Conservation (phyloP, 2,329 filamentous ascomycete species). For the Hymenoscyphus fraxineus region DNA sequence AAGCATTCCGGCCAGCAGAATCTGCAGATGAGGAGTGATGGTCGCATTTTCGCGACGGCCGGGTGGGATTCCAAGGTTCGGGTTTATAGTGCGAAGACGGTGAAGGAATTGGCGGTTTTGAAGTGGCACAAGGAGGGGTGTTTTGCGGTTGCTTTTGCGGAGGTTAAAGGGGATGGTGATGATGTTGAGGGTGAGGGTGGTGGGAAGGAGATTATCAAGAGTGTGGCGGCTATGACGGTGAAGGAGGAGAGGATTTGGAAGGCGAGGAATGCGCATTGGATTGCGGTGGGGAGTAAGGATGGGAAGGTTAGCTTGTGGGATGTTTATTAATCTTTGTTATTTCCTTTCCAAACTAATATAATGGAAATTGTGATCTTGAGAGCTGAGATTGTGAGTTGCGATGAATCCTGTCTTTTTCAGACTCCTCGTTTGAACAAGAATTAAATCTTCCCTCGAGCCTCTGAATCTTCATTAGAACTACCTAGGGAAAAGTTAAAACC, state of each 20-base stretch:
- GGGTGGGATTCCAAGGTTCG: slow-evolving; percentile 85
- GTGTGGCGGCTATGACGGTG: slow-evolving; percentile 44
- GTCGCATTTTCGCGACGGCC: slow-evolving; percentile 79
- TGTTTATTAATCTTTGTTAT: slow-evolving; percentile 58
- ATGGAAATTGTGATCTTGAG: no score
- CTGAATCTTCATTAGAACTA: no score
- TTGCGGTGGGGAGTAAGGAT: slow-evolving; percentile 88
- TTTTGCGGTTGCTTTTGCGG: slow-evolving; percentile 73
- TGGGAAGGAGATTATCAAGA: slow-evolving; percentile 16
- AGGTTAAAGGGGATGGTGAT: slow-evolving; percentile 14
- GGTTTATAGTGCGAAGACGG: slow-evolving; percentile 74
- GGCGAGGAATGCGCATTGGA: slow-evolving; percentile 74
- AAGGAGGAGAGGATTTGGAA: slow-evolving; percentile 61
- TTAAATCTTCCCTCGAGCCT: no score
- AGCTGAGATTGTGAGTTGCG: no score
- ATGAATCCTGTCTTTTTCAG: no score
- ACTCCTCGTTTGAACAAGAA: no score
- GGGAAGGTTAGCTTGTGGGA: slow-evolving; percentile 96
- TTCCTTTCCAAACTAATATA: no score
- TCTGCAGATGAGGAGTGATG: slow-evolving; percentile 72
- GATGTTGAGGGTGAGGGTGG: slow-evolving; percentile 11
- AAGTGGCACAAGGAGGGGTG: slow-evolving; percentile 93
- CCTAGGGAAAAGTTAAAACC: no score
- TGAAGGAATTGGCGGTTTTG: slow-evolving; percentile 85
- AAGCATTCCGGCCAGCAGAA: slow-evolving; percentile 89